A percentile compares a stretch with the other conserved stretches of the same genome.
phyloP scores from a whole-genome alignment of 192 early-diverging fungal genomes.

The Dimargaris verticillata region DNA sequence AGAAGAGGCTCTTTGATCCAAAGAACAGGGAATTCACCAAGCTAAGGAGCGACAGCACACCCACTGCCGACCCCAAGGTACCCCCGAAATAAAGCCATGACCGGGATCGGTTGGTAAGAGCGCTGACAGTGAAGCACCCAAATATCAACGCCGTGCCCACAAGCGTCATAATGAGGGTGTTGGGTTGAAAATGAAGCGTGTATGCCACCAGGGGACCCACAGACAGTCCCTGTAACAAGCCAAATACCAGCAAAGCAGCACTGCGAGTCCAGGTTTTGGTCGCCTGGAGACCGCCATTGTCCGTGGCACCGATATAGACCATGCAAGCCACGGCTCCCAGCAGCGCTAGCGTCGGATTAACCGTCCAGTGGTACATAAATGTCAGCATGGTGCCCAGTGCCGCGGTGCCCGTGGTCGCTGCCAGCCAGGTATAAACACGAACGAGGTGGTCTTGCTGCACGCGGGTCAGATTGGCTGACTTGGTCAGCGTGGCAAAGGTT shows the following conservation, averaged over 20 bases:
- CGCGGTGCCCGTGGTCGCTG: not conserved
- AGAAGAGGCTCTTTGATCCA: slow-evolving; percentile 20
- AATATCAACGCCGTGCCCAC: slow-evolving; percentile 29
- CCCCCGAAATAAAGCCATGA: slow-evolving; percentile 21
- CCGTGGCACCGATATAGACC: not conserved
- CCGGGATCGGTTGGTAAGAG: slow-evolving; percentile 18
- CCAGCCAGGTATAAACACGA: slow-evolving; percentile 10
- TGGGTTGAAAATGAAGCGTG: slow-evolving; percentile 15
- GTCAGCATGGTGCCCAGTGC: not conserved
- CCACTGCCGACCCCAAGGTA: slow-evolving; percentile 16
- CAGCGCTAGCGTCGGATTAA: not conserved
- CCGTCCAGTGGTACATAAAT: not conserved
- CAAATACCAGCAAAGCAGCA: slow-evolving; percentile 8
- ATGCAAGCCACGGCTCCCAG: not conserved
- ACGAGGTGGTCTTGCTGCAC: not conserved
- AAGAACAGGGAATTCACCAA: slow-evolving; percentile 24
- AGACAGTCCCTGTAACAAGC: slow-evolving; percentile 15
- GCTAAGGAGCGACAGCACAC: slow-evolving; percentile 18
- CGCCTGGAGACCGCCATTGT: not conserved
- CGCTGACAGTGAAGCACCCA: slow-evolving; percentile 27
- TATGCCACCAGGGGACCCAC: slow-evolving; percentile 14
- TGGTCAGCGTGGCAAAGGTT: not conserved
- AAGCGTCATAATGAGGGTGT: slow-evolving; percentile 18
- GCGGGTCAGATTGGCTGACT: not conserved
- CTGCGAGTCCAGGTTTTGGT: not conserved